Evolutionary conservation across 352 stramenopile genomes (phyloP).

Genomic region (Pythium coloratum): DNA sequence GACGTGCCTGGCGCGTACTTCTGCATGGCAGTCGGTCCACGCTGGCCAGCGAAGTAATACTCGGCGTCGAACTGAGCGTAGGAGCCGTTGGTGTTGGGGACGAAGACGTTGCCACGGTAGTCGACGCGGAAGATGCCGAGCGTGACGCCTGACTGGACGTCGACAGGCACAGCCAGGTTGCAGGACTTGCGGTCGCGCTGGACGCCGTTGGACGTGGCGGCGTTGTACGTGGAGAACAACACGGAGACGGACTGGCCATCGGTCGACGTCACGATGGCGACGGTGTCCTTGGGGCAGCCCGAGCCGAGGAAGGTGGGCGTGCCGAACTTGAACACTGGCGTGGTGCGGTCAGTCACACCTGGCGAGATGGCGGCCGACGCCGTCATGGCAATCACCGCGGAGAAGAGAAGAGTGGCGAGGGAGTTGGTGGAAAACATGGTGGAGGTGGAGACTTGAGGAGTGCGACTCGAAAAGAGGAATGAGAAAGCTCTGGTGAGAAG

Average conservation of each 20-base stretch:
- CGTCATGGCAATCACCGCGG: neutral
- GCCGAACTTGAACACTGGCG: constrained; percentile 21
- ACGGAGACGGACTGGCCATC: constrained; percentile 39
- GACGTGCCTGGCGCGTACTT: constrained; percentile 35
- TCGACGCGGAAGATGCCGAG: constrained; percentile 43
- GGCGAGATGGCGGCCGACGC: neutral
- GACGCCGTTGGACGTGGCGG: constrained; percentile 30
- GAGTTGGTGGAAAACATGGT: neutral
- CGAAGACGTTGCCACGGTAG: constrained; percentile 47
- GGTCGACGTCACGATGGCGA: constrained; percentile 27
- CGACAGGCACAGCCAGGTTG: constrained; percentile 42
- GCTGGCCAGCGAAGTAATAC: constrained; percentile 57
- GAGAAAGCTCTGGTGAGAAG: neutral
- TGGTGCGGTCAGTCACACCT: neutral
- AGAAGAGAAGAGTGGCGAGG: neutral
- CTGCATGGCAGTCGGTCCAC: constrained; percentile 32
- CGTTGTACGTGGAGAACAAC: constrained; percentile 36
- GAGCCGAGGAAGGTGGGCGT: constrained; percentile 34
- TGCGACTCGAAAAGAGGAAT: neutral
- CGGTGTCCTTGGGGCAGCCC: constrained; percentile 33
- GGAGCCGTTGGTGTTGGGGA: constrained; percentile 33
- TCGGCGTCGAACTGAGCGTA: constrained; percentile 52
- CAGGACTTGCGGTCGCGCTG: constrained; percentile 41
- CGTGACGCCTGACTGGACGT: constrained; percentile 32
- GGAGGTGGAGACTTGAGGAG: neutral